These are phyloP conservation scores for Trichopus zeylanicus DNA, from an alignment of 116 monocot species.

Conservation along the genomic window DNA sequence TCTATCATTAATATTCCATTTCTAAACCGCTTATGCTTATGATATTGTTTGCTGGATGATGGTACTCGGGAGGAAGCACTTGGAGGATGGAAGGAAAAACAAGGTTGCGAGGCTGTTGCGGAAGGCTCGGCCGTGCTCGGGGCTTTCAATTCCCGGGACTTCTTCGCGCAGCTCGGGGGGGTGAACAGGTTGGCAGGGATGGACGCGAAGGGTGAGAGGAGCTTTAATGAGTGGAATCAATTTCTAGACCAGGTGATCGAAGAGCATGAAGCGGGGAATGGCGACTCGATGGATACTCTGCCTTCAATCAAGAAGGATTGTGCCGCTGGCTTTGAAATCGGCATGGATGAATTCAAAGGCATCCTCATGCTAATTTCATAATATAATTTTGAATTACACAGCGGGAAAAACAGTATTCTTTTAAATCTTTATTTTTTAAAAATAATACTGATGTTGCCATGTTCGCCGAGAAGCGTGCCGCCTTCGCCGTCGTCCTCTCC, in stretches of 20 bases:
- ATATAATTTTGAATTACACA: no score
- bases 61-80: background rate
- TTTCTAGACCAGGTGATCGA: background rate
- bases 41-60: background rate
- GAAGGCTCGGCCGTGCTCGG: background rate
- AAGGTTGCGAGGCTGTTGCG: background rate
- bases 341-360: slow-evolving; percentile 9
- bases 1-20: no score
- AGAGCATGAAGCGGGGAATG: slow-evolving; percentile 5
- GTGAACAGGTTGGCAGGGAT: background rate
- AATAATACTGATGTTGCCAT: no score
- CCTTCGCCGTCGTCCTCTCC: slow-evolving; percentile 76
- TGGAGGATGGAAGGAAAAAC: no score
- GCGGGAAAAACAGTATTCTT: background rate
- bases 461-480: slow-evolving; percentile 39
- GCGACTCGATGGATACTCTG: slow-evolving; percentile 11
- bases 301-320: slow-evolving; percentile 1
- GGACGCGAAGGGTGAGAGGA: background rate
- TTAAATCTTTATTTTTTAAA: no score
- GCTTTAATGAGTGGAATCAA: background rate
- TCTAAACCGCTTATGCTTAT: background rate
- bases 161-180: slow-evolving; percentile 4
- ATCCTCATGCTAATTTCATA: slow-evolving; percentile 15
- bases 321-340: background rate
- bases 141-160: background rate